These are phyloP conservation scores for Vigna trinervia DNA, from an alignment of 306 rosid genomes.

Conservation along the genomic window DNA sequence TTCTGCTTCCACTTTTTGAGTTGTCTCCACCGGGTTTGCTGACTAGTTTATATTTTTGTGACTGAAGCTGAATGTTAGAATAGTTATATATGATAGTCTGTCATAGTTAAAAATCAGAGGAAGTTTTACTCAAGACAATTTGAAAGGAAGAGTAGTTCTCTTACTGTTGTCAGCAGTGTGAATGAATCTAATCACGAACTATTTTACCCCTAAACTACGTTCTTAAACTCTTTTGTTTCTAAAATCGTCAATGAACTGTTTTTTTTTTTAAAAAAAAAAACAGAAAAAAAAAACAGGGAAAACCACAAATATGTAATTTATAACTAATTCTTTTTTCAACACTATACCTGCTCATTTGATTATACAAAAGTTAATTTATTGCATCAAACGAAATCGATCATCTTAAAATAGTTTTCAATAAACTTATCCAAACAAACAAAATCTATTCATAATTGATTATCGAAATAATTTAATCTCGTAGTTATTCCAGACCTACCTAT, in stretches of 20 bases:
- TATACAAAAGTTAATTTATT: too few relatives aligned
- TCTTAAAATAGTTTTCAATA: too few relatives aligned
- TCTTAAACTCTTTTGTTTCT: not conserved
- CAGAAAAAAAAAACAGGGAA: not conserved
- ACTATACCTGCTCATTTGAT: too few relatives aligned
- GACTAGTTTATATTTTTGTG: slow-evolving; percentile 42
- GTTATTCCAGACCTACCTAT: too few relatives aligned
- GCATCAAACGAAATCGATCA: too few relatives aligned
- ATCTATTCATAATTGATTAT: too few relatives aligned
- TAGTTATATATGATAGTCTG: slow-evolving; percentile 18
- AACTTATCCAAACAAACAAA: too few relatives aligned
- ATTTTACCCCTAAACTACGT: too few relatives aligned
- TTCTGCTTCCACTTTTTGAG: slow-evolving; percentile 45
- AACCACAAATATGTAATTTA: not conserved
- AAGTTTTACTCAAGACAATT: not conserved
- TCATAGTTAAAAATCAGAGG: slow-evolving; percentile 33
- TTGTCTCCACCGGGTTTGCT: slow-evolving; percentile 49
- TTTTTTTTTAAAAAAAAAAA: not conserved
- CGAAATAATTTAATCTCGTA: too few relatives aligned
- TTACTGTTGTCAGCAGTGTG: not conserved
- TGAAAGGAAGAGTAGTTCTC: not conserved
- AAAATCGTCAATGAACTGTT: not conserved
- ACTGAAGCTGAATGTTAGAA: slow-evolving; percentile 44
- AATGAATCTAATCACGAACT: not conserved
- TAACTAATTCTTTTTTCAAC: too few relatives aligned